A percentile compares a stretch with the other conserved stretches of the same genome.
phyloP scores from a whole-genome alignment of 2,329 filamentous ascomycete genomes.

The Tolypocladium album region DNA sequence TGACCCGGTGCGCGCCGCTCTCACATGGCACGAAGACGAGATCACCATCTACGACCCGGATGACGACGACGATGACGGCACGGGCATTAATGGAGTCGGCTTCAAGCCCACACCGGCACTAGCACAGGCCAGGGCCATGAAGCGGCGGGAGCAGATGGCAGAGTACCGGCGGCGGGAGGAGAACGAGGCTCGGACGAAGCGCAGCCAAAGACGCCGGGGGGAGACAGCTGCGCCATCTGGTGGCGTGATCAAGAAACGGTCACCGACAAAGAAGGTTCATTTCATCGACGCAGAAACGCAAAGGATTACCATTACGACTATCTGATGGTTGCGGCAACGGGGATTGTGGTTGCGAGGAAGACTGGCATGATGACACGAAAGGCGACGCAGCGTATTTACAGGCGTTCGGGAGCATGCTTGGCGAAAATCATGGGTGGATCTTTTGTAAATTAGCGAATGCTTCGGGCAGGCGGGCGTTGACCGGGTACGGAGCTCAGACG shows the following conservation, averaged over 20 bases:
- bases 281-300: slow-evolving; percentile 28
- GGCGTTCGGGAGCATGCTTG: not conserved
- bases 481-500: not conserved
- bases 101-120: slow-evolving; percentile 54
- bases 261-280: slow-evolving; percentile 23
- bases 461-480: not conserved
- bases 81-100: slow-evolving; percentile 56
- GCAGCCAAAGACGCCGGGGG: slow-evolving; percentile 39
- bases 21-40: slow-evolving; percentile 59
- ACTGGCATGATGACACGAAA: not conserved
- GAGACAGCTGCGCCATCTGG: slow-evolving; percentile 14
- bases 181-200: slow-evolving; percentile 44
- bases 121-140: slow-evolving; percentile 44
- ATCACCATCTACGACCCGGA: slow-evolving; percentile 56
- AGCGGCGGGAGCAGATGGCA: slow-evolving; percentile 48
- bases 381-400: not conserved
- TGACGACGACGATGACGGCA: slow-evolving; percentile 56
- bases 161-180: slow-evolving; percentile 53
- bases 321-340: slow-evolving; percentile 8
- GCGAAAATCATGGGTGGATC: not conserved
- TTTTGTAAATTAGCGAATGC: no score
- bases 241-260: slow-evolving; percentile 11
- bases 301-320: slow-evolving; percentile 18
- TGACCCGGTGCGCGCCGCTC: slow-evolving; percentile 45
- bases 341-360: not conserved